Evolutionary conservation across 495 filamentous ascomycete species (phyloP).

Genomic region (Copromyces sp.): DNA sequence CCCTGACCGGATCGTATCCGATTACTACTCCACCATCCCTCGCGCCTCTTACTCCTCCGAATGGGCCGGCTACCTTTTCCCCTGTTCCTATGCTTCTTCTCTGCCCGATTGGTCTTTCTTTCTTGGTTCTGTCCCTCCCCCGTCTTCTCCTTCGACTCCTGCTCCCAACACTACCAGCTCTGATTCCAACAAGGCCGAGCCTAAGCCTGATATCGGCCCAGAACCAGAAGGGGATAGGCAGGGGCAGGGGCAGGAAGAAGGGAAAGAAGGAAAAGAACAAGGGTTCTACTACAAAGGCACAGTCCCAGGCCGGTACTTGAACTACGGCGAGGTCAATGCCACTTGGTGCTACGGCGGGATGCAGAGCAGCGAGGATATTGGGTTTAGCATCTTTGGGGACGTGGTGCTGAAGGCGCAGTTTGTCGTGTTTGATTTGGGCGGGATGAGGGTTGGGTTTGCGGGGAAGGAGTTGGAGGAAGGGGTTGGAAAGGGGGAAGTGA

Average conservation of each 20-base stretch:
- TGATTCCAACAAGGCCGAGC: neutral
- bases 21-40: slow-evolving; percentile 49
- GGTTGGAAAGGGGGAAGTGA: neutral
- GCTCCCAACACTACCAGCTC: neutral
- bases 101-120: slow-evolving; percentile 13
- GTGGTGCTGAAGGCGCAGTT: slow-evolving; percentile 66
- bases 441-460: slow-evolving; percentile 47
- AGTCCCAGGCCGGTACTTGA: slow-evolving; percentile 33
- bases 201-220: neutral
- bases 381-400: slow-evolving; percentile 61
- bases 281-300: slow-evolving; percentile 7
- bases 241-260: slow-evolving; percentile 22
- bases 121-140: neutral
- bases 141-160: neutral
- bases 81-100: neutral
- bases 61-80: neutral
- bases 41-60: slow-evolving; percentile 49
- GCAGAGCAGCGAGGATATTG: slow-evolving; percentile 50
- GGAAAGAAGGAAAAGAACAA: slow-evolving; percentile 34
- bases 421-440: slow-evolving; percentile 51
- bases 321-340: slow-evolving; percentile 33
- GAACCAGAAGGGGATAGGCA: neutral
- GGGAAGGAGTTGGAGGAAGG: slow-evolving; percentile 16
- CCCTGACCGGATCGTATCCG: slow-evolving; percentile 37
- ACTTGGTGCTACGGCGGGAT: slow-evolving; percentile 50